Evolutionary conservation across 2,329 filamentous ascomycete genomes (phyloP).

Genomic region (Ascochyta lentis): DNA sequence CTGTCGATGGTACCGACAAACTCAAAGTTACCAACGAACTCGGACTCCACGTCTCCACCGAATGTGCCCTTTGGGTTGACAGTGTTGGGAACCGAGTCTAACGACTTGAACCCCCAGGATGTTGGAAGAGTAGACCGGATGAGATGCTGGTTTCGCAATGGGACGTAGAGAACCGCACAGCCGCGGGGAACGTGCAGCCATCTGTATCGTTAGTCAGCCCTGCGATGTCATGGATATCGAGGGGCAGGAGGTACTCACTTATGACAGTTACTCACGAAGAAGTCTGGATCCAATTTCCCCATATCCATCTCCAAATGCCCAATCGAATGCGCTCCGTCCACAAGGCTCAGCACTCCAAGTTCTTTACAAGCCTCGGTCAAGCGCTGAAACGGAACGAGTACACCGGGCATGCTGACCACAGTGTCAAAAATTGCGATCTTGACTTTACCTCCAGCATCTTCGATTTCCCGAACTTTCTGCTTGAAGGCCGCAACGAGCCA

Average conservation of each 20-base stretch:
- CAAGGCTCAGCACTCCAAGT: slow-evolving; percentile 71
- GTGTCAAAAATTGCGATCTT: slow-evolving; percentile 79
- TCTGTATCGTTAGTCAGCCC: slow-evolving; percentile 45
- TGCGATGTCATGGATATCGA: neutral
- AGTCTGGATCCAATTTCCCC: slow-evolving; percentile 73
- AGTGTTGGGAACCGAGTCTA: slow-evolving; percentile 60
- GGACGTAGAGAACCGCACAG: slow-evolving; percentile 82
- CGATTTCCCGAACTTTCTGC: slow-evolving; percentile 61
- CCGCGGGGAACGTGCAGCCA: slow-evolving; percentile 85
- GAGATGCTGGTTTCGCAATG: slow-evolving; percentile 74
- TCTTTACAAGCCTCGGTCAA: slow-evolving; percentile 70
- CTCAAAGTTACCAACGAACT: slow-evolving; percentile 75
- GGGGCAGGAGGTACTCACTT: slow-evolving; percentile 29
- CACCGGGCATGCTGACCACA: slow-evolving; percentile 78
- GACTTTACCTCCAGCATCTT: slow-evolving; percentile 65
- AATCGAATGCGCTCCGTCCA: slow-evolving; percentile 86
- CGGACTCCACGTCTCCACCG: slow-evolving; percentile 54
- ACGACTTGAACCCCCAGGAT: slow-evolving; percentile 65
- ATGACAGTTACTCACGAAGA: slow-evolving; percentile 79
- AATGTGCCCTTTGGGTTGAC: slow-evolving; percentile 35
- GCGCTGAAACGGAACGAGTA: slow-evolving; percentile 78
- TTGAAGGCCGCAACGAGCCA: slow-evolving; percentile 69
- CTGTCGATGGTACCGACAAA: slow-evolving; percentile 79
- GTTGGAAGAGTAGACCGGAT: slow-evolving; percentile 79
- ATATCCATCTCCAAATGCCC: slow-evolving; percentile 80